These are phyloP conservation scores for Dioscorea dumetorum DNA, from an alignment of 106 monocot genomes.

Conservation along the genomic window DNA sequence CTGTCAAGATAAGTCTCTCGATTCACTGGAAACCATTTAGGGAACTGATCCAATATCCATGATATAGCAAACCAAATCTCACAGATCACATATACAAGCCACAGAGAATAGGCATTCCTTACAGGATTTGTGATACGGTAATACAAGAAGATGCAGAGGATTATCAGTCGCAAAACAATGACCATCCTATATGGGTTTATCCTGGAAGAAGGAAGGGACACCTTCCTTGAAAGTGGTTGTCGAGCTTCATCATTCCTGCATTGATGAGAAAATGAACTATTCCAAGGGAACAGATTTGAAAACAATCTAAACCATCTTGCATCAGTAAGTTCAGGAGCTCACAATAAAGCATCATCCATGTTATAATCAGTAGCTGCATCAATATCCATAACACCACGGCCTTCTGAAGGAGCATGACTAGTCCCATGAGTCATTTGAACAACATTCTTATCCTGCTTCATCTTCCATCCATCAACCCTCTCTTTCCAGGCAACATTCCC, in stretches of 20 bases:
- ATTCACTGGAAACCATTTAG: slow-evolving; percentile 73
- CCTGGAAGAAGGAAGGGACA: slow-evolving; percentile 58
- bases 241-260: slow-evolving; percentile 72
- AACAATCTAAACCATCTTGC: no score
- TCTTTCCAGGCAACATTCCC: slow-evolving; percentile 28
- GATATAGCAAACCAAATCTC: slow-evolving; percentile 57
- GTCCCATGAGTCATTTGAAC: slow-evolving; percentile 6
- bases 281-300: no score
- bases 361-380: slow-evolving; percentile 26
- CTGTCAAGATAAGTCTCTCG: slow-evolving; percentile 73
- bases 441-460: slow-evolving; percentile 22
- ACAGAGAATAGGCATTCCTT: slow-evolving; percentile 47
- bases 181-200: slow-evolving; percentile 80
- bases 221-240: slow-evolving; percentile 69
- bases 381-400: slow-evolving; percentile 1
- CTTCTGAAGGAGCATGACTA: slow-evolving; percentile 10
- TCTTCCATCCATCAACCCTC: slow-evolving; percentile 25
- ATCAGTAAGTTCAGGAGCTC: slow-evolving; percentile 4
- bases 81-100: slow-evolving; percentile 65
- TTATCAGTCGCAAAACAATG: slow-evolving; percentile 46
- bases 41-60: slow-evolving; percentile 74
- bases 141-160: slow-evolving; percentile 58
- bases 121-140: slow-evolving; percentile 70
- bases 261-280: neutral
- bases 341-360: slow-evolving; percentile 43